Evolutionary conservation across 116 monocot genomes (phyloP).

Genomic region (Iris pallida): DNA sequence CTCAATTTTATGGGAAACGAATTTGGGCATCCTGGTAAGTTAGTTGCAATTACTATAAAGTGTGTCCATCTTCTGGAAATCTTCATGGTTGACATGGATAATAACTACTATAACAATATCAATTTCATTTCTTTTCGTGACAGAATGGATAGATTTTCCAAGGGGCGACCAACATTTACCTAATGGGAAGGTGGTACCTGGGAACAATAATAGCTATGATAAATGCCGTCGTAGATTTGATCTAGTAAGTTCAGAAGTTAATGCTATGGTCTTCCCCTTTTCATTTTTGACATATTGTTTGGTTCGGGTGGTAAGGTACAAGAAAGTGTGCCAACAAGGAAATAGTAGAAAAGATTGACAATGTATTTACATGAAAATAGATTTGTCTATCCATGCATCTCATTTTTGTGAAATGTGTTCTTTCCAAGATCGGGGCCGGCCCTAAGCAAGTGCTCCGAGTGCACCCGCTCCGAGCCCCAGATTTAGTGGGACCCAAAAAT

Average conservation of each 20-base stretch:
- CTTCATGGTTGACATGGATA: neutral
- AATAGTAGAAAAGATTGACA: no score
- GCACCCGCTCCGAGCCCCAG: no score
- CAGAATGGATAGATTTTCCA: constrained; percentile 99
- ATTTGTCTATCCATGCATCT: no score
- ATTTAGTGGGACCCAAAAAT: no score
- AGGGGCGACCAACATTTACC: constrained; percentile 74
- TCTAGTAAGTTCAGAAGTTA: constrained; percentile 47
- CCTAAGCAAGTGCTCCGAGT: no score
- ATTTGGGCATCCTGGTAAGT: constrained; percentile 94
- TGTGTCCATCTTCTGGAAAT: neutral
- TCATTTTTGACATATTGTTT: neutral
- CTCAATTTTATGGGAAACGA: constrained; percentile 99
- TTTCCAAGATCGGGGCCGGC: no score
- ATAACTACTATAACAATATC: neutral
- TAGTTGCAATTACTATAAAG: neutral
- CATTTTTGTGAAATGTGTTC: no score
- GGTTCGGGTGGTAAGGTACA: no score
- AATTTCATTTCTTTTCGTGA: neutral
- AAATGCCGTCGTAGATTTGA: constrained; percentile 97
- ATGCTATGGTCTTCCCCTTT: neutral
- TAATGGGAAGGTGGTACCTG: constrained; percentile 52
- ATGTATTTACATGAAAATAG: no score
- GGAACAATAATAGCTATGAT: constrained; percentile 85
- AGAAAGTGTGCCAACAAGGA: no score